Base-by-base conservation (phyloP, 352 stramenopile species). In the Blastocystis sp. region DNA sequence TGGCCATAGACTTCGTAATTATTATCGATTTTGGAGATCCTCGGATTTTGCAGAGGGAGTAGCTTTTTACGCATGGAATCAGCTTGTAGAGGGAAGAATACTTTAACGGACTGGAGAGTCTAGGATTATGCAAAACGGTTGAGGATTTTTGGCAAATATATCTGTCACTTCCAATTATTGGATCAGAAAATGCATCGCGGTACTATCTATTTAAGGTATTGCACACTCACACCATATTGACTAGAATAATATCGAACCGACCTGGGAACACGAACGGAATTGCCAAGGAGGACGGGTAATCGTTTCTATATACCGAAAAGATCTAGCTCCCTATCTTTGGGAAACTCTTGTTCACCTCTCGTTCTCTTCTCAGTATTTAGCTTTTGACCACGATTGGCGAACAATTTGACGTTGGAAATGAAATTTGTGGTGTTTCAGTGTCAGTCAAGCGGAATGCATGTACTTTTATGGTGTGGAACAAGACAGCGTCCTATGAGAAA, bases 141-240 rank as follows among this genome's bases (percentile, higher is more conserved):
- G 68, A 79, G 41, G 68, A 79, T 79, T 79, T 79, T 41, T 79
- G 68, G 68, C 41, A 63, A n/a, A 56, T 79, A 20, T 79, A 79
- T 34, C 41, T 79, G 37, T 79, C 68, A 8, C 68, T 79, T 79
- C 68, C 68, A 39, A 62, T 55, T 37, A 59, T 79, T 50, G 68
- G 68, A 20, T 39, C 37, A 13, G 41, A 63, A 30, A 79, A 79
- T 24, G 68, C 68, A 63, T n/a, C 68, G n/a, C 37, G 47, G 20
- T 79, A 79, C 41, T 79, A 56, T 79, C 41, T 79, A 9, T 79
- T 79, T 34, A 79, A 79, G 24, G 68, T 79, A n/a, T 8, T 56
- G 6, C n/a, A n/a, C 20, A 30, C 16, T 56, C 18, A 63, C 9
- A 16, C 47, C 1, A 62, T 39, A 24, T 59, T 43, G 37, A 34